Evolutionary conservation across 768 basidiomycete genomes (phyloP).

Genomic region (Boletus patriciae): DNA sequence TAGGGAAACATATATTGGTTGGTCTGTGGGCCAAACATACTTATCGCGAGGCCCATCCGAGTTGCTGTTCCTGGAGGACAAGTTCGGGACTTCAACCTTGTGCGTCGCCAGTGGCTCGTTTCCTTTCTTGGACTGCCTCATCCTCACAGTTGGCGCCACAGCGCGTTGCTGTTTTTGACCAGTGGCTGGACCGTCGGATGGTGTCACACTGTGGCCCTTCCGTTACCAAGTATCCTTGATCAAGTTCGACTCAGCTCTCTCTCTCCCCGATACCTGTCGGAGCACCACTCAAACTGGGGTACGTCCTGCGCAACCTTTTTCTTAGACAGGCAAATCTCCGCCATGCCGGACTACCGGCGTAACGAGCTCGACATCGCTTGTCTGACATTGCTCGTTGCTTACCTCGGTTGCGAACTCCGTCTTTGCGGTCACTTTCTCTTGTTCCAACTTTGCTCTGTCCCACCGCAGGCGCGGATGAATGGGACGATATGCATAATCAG

Average conservation of each 20-base stretch:
- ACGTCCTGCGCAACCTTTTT: not conserved
- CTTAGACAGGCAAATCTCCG: not conserved
- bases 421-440: not conserved
- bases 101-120: conserved; percentile 12
- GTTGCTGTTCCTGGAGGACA: conserved; percentile 13
- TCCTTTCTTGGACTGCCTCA: conserved; percentile 18
- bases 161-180: not conserved
- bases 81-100: conserved; percentile 24
- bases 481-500: too few species aligned
- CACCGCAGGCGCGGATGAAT: not conserved
- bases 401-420: not conserved
- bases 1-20: not conserved
- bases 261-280: not conserved
- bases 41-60: not conserved
- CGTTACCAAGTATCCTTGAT: conserved; percentile 7
- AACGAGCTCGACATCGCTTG: conserved; percentile 17
- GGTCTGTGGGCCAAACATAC: not conserved
- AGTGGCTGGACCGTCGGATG: not conserved
- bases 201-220: not conserved
- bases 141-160: conserved; percentile 5
- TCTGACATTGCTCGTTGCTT: not conserved
- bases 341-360: not conserved
- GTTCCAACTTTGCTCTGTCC: not conserved
- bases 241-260: not conserved
- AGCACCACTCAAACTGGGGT: not conserved